A percentile compares a stretch with the other conserved stretches of the same genome.
phyloP scores from a whole-genome alignment of 139 green algal species.

The Diplosphaera chodatii region DNA sequence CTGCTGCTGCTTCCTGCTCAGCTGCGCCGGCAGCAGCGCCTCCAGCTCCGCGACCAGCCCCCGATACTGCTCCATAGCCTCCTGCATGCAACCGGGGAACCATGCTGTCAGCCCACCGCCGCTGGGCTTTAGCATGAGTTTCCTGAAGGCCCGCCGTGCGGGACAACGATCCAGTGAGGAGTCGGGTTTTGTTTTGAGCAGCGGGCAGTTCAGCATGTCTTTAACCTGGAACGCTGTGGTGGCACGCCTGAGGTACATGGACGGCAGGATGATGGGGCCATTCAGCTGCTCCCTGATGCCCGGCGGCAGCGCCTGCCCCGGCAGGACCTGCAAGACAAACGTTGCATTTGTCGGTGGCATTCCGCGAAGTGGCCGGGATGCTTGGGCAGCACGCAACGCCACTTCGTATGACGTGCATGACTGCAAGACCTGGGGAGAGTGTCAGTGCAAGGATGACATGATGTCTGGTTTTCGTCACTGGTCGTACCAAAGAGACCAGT shows the following conservation, averaged over 20 bases:
- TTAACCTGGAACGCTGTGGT: constrained; percentile 22
- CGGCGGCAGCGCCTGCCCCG: constrained; percentile 5
- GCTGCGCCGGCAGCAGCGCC: constrained; percentile 9
- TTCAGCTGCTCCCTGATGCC: constrained; percentile 17
- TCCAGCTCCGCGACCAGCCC: constrained; percentile 27
- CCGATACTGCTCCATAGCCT: constrained; percentile 17
- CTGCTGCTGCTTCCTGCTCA: neutral
- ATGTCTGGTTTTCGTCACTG: neutral
- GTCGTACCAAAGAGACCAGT: neutral
- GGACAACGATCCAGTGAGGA: too few species aligned
- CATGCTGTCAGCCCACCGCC: too few species aligned
- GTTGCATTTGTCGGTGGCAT: too few species aligned
- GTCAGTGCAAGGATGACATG: constrained; percentile 2
- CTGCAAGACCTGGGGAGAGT: neutral
- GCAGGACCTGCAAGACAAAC: neutral
- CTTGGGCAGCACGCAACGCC: too few species aligned
- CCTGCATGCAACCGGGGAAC: too few species aligned
- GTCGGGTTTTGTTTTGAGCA: too few species aligned
- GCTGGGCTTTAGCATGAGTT: too few species aligned
- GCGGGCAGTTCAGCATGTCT: too few species aligned
- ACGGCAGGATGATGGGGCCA: constrained; percentile 14
- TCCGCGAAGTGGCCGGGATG: too few species aligned
- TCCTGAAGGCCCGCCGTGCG: too few species aligned
- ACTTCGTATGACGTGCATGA: too few species aligned
- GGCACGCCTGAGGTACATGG: constrained; percentile 21